phyloP scores from a whole-genome alignment of 371 early-diverging fungal species.

The Cokeromyces recurvatus region DNA sequence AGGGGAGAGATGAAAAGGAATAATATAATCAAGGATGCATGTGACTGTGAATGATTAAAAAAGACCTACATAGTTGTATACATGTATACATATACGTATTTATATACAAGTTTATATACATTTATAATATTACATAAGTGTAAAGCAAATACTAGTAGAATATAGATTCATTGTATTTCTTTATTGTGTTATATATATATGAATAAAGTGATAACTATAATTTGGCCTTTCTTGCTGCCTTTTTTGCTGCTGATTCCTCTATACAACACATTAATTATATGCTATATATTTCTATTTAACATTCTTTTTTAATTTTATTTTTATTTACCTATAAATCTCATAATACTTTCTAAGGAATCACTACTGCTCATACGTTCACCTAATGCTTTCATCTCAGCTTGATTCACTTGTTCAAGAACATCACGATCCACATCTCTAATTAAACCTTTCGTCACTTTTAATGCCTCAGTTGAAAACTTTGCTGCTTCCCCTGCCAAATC shows the following conservation, averaged over 20 bases:
- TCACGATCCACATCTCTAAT: conserved; percentile 48
- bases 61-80: too few relatives aligned
- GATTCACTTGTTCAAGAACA: conserved; percentile 41
- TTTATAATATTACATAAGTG: too few relatives aligned
- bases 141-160: too few relatives aligned
- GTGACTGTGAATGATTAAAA: too few relatives aligned
- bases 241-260: conserved; percentile 16
- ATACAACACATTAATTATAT: background rate
- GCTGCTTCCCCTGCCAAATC: conserved; percentile 43
- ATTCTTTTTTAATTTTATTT: background rate
- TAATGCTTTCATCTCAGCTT: conserved; percentile 43
- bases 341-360: conserved; percentile 36
- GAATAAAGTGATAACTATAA: too few relatives aligned
- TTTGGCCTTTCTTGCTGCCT: conserved; percentile 16
- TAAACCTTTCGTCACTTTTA: conserved; percentile 55
- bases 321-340: conserved; percentile 32
- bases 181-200: too few relatives aligned
- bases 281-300: background rate
- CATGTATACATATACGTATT: too few relatives aligned
- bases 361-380: conserved; percentile 34
- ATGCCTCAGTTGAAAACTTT: conserved; percentile 49
- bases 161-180: too few relatives aligned
- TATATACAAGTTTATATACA: too few relatives aligned
- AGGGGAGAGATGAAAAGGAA: too few relatives aligned
- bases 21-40: too few relatives aligned